Base-by-base conservation (phyloP, 2,329 filamentous ascomycete genomes). In the Pseudocercospora pini-densiflorae region DNA sequence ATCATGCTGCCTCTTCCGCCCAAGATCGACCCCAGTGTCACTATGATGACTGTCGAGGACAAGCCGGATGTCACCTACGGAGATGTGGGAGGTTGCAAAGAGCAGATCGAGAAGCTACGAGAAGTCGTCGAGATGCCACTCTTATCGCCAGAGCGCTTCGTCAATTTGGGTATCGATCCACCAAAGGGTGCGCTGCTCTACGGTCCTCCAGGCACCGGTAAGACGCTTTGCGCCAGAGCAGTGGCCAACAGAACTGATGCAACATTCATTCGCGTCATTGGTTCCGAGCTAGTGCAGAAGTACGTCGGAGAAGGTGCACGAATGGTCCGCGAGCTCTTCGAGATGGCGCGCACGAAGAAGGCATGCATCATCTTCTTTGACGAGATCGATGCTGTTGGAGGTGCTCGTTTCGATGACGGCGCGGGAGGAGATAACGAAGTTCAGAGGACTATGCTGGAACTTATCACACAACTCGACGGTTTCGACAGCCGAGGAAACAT, bases 41-140 rank as follows among this genome's bases (percentile, higher is more conserved):
- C 95, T 45, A 99, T 99, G 95, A 99, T 99, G 95, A 98, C 95
- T 59, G 95, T 99, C 71, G 95, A 99, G 84, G 95, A 99, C 84
- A 99, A 99, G 86, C 95, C 95, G 16, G 95, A 99, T 80, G 95
- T 99, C 68, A 99, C 95, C 69, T 99, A 99, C 76, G 95, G 95
- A 74, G 95, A 99, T 84, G 94, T 99, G 47, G 95, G 95, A 82
- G 95, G 95, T 64, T 98, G 94, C 88, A 99, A 99, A 83, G 95
- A 99, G 82, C 95, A 99, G 82, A 97, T 99, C 47, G 95, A 99
- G 86, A 99, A 99, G 87, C 88, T 99, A 73, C 88, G 95, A 79
- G 95, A 99, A 82, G 95, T 99, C 62, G 95, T 99, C 64, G 95
- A 99, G 83, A 98, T 98, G 93, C 95, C 95, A 10, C 85, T 99